phyloP scores from a whole-genome alignment of 352 stramenopile genomes.

The Peronospora belbahrii region DNA sequence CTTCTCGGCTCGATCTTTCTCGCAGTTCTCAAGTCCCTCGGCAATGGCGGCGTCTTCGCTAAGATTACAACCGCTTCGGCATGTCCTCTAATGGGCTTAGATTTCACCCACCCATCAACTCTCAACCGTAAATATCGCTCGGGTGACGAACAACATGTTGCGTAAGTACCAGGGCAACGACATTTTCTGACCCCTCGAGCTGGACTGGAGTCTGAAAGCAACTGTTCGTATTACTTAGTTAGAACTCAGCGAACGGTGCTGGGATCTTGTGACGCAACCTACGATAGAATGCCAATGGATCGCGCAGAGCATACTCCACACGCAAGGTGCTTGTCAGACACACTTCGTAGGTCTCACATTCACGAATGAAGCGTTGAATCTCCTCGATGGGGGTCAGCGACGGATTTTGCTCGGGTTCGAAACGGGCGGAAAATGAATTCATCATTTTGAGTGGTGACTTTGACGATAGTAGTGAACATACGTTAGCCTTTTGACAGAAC shows the following conservation, averaged over 20 bases:
- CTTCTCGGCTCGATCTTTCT: constrained; percentile 95
- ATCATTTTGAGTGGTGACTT: constrained; percentile 1
- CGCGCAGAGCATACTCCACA: constrained; percentile 26
- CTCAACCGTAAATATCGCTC: constrained; percentile 90
- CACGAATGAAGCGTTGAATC: constrained; percentile 87
- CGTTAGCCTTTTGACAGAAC: constrained; percentile 6
- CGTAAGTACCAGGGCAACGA: constrained; percentile 43
- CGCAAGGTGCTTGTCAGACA: constrained; percentile 94
- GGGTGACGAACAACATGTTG: constrained; percentile 93
- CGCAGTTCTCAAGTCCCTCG: constrained; percentile 64
- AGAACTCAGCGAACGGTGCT: constrained; percentile 91
- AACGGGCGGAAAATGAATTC: constrained; percentile 53
- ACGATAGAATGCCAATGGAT: constrained; percentile 83
- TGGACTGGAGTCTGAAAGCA: constrained; percentile 16
- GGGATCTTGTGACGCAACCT: constrained; percentile 88
- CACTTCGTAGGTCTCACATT: constrained; percentile 93
- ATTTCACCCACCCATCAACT: constrained; percentile 83
- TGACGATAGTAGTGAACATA: background rate
- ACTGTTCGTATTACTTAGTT: constrained; percentile 56
- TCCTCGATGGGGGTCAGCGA: constrained; percentile 77
- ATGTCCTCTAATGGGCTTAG: constrained; percentile 96
- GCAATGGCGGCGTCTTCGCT: constrained; percentile 55
- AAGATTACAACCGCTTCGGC: constrained; percentile 37
- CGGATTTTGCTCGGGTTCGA: constrained; percentile 66
- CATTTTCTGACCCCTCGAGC: background rate